Conservation (phyloP, 768 basidiomycete species). For the Mycena albidolilacea region DNA sequence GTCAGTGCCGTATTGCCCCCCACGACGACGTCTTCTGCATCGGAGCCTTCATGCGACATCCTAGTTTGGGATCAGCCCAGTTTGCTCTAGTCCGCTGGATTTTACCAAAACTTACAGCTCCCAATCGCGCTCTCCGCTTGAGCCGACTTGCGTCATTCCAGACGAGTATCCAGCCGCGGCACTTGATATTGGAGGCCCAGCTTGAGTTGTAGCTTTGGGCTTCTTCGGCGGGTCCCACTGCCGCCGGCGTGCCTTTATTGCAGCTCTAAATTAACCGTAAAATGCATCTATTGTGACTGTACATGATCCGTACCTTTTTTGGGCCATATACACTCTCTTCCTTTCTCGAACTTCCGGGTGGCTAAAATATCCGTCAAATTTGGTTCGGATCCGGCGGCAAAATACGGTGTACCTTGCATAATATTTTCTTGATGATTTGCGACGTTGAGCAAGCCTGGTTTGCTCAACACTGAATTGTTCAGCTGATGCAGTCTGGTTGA, state of each 20-base stretch:
- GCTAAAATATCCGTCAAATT: background rate
- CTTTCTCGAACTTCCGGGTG: conserved; percentile 11
- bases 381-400: background rate
- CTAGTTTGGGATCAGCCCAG: background rate
- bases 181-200: background rate
- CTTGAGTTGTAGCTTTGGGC: background rate
- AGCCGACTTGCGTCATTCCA: background rate
- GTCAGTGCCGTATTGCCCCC: background rate
- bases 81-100: background rate
- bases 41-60: background rate
- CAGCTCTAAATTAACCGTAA: background rate
- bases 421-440: background rate
- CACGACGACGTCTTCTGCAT: background rate
- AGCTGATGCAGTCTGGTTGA: too few relatives aligned
- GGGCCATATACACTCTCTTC: background rate
- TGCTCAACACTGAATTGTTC: background rate
- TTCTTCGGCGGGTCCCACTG: conserved; percentile 3
- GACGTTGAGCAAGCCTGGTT: background rate
- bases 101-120: background rate
- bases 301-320: conserved; percentile 2
- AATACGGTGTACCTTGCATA: background rate
- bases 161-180: background rate
- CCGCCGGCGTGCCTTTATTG: background rate
- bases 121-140: background rate
- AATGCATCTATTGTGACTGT: background rate